phyloP scores from a whole-genome alignment of 108 stramenopile genomes.

The Skeletonema grethae region DNA sequence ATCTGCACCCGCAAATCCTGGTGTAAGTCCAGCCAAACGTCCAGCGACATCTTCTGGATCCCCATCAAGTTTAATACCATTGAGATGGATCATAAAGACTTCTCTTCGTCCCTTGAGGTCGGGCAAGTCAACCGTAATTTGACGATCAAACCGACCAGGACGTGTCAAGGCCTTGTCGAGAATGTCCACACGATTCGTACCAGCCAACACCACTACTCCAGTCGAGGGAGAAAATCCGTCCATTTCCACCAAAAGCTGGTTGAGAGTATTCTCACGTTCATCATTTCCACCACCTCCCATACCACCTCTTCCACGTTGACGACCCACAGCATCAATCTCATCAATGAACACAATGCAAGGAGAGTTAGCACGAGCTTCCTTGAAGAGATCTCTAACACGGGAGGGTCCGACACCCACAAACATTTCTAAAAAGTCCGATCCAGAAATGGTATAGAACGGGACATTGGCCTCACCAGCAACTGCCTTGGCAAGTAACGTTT shows the following conservation, averaged over 20 bases:
- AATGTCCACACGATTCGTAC: constrained; percentile 95
- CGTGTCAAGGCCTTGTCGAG: constrained; percentile 91
- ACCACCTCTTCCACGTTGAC: constrained; percentile 91
- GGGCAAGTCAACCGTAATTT: constrained; percentile 93
- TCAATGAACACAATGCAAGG: constrained; percentile 99
- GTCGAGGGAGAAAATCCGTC: constrained; percentile 92
- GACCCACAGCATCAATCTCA: constrained; percentile 99
- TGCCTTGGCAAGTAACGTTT: constrained; percentile 98
- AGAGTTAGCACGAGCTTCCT: constrained; percentile 88
- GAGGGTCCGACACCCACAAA: constrained; percentile 98
- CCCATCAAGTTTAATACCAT: constrained; percentile 80
- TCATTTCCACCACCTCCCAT: constrained; percentile 89
- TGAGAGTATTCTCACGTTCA: constrained; percentile 98
- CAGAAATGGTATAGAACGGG: constrained; percentile 94
- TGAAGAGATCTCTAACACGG: constrained; percentile 97
- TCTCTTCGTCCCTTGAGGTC: constrained; percentile 93
- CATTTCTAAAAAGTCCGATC: constrained; percentile 99
- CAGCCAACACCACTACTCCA: constrained; percentile 93
- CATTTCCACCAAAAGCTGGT: constrained; percentile 99
- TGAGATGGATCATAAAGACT: constrained; percentile 91
- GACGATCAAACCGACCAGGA: constrained; percentile 93
- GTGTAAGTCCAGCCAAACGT: constrained; percentile 91
- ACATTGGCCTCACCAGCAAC: constrained; percentile 99
- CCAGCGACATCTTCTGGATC: constrained; percentile 69
- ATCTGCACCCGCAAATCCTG: constrained; percentile 96